Conservation (phyloP, 1,284 basidiomycete species). For the Limonomyces culmigenus region DNA sequence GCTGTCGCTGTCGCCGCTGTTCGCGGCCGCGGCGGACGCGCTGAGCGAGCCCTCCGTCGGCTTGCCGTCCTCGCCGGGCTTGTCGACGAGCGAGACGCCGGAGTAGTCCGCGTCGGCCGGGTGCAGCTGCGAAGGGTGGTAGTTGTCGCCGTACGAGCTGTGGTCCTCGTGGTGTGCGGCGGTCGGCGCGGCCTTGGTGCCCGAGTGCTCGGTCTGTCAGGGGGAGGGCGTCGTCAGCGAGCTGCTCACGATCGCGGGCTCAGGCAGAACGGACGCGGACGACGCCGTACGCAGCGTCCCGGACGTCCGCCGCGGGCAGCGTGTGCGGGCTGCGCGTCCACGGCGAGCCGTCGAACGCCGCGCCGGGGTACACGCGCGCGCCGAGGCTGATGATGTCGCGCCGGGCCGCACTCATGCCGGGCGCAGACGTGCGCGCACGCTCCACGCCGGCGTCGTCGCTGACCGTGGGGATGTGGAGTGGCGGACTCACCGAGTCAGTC, state of each 20-base stretch:
- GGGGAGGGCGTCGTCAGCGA: conserved; percentile 2
- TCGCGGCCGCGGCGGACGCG: too few species aligned
- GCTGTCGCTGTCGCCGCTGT: not conserved
- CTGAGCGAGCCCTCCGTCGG: too few species aligned
- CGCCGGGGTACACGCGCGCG: too few species aligned
- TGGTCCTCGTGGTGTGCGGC: conserved; percentile 8
- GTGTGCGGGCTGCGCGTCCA: not conserved
- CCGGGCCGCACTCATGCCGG: too few species aligned
- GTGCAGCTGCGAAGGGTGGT: conserved; percentile 15
- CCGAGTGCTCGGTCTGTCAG: not conserved
- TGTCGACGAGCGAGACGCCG: too few species aligned
- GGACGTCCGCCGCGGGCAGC: not conserved
- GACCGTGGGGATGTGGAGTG: too few species aligned
- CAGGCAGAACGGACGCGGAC: not conserved
- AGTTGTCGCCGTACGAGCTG: conserved; percentile 12
- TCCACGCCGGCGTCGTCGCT: too few species aligned
- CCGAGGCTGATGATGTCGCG: too few species aligned
- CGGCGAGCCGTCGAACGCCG: not conserved
- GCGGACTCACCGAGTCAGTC: too few species aligned
- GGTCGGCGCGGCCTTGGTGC: not conserved
- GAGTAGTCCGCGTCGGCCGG: conserved; percentile 5
- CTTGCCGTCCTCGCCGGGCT: too few species aligned
- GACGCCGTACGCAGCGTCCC: not conserved
- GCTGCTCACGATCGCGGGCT: not conserved
- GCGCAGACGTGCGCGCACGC: too few species aligned